Percentiles rank a stretch among this genome's conserved stretches.
Evolutionary conservation across 116 monocot genomes (phyloP).

Genomic region (Trichopus zeylanicus): DNA sequence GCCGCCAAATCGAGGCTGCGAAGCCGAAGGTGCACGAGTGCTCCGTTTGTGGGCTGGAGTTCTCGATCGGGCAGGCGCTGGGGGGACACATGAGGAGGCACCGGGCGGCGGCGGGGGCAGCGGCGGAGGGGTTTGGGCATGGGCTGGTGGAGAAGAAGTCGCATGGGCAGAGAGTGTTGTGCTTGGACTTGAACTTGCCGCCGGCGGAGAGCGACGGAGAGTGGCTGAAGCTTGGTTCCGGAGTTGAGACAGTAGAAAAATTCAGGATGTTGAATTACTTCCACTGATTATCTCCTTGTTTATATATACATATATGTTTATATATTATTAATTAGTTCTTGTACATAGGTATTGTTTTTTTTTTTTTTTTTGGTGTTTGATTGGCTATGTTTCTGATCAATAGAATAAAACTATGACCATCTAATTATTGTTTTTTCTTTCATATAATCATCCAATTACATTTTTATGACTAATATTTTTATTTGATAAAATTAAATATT

Average conservation of each 20-base stretch:
- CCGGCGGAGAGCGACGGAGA: conserved; percentile 15
- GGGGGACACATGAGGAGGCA: conserved; percentile 88
- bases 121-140: neutral
- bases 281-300: conserved; percentile 5
- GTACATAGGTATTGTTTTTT: too few relatives aligned
- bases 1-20: neutral
- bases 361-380: too few relatives aligned
- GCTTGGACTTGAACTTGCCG: conserved; percentile 34
- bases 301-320: neutral
- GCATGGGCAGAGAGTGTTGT: conserved; percentile 6
- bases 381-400: too few relatives aligned
- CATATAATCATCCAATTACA: too few relatives aligned
- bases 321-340: too few relatives aligned
- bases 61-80: conserved; percentile 64
- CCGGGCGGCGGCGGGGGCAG: conserved; percentile 17
- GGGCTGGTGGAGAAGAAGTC: conserved; percentile 9
- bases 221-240: conserved; percentile 7
- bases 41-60: conserved; percentile 71
- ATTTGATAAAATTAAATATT: too few relatives aligned
- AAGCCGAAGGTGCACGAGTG: conserved; percentile 63
- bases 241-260: conserved; percentile 14
- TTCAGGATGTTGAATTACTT: conserved; percentile 21
- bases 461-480: too few relatives aligned
- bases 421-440: too few relatives aligned
- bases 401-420: too few relatives aligned